phyloP scores from a whole-genome alignment of 257 asterid species.

The Forsythia viridissima region DNA sequence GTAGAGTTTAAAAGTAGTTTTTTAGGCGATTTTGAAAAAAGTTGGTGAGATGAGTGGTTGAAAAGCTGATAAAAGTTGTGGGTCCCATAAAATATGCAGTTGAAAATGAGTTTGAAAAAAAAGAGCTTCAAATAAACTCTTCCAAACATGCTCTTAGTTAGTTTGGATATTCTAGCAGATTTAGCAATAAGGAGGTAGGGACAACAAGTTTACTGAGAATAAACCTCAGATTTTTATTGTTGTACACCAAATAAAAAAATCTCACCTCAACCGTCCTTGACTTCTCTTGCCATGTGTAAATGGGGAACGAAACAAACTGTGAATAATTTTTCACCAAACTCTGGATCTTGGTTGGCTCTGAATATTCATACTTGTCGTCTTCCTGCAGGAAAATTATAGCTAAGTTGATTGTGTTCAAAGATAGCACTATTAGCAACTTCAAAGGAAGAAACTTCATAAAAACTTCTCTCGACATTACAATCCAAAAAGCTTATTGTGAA shows the following conservation, averaged over 20 bases:
- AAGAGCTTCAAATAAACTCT: too few species aligned
- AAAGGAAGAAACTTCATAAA: slow-evolving; percentile 5
- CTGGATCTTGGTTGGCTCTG: slow-evolving; percentile 85
- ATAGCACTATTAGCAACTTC: background rate
- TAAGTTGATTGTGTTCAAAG: slow-evolving; percentile 9
- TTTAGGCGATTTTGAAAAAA: too few species aligned
- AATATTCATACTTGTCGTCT: slow-evolving; percentile 87
- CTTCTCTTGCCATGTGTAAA: slow-evolving; percentile 92
- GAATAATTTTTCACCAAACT: slow-evolving; percentile 94
- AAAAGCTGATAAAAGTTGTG: too few species aligned
- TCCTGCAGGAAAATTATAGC: slow-evolving; percentile 49
- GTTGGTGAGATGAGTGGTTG: too few species aligned
- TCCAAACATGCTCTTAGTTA: background rate
- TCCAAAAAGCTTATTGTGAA: background rate
- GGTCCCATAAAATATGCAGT: too few species aligned
- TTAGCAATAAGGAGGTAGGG: background rate
- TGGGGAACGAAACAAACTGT: slow-evolving; percentile 92
- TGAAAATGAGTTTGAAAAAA: too few species aligned
- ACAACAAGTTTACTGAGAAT: background rate
- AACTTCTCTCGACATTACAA: background rate
- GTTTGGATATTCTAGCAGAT: background rate
- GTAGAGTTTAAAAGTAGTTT: too few species aligned
- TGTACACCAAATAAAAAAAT: slow-evolving; percentile 3
- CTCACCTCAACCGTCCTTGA: slow-evolving; percentile 88
- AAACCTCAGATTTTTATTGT: background rate